phyloP scores from a whole-genome alignment of 257 asterid genomes.

The Capsicum baccatum region DNA sequence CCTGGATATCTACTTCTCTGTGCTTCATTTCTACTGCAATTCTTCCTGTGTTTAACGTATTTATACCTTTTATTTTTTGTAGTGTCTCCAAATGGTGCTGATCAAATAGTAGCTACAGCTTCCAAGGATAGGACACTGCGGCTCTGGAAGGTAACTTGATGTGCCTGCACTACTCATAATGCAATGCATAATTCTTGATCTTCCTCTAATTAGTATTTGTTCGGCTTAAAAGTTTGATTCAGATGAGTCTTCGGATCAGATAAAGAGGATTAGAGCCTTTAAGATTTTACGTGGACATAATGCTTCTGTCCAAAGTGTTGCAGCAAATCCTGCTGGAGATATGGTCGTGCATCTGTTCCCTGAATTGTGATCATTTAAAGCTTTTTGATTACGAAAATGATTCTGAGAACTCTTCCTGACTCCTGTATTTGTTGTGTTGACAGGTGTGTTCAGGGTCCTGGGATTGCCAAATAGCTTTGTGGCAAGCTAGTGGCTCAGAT shows the following conservation, averaged over 20 bases:
- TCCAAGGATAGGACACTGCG: constrained; percentile 89
- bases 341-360: constrained; percentile 50
- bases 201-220: constrained; percentile 34
- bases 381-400: neutral
- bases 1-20: neutral
- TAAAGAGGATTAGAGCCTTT: constrained; percentile 62
- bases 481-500: constrained; percentile 63
- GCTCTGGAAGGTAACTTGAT: constrained; percentile 82
- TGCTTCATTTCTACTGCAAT: neutral
- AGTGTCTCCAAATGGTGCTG: constrained; percentile 44
- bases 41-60: constrained; percentile 29
- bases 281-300: constrained; percentile 77
- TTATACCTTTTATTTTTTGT: constrained; percentile 27
- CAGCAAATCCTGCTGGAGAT: constrained; percentile 75
- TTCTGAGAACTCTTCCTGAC: constrained; percentile 12
- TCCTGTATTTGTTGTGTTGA: constrained; percentile 24
- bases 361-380: constrained; percentile 4
- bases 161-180: constrained; percentile 28
- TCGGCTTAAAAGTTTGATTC: constrained; percentile 61
- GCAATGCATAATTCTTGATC: constrained; percentile 27
- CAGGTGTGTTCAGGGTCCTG: constrained; percentile 98
- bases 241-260: constrained; percentile 56
- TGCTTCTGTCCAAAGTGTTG: constrained; percentile 82
- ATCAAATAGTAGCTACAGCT: constrained; percentile 83
- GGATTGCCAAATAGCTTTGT: constrained; percentile 79